Evolutionary conservation across 2,329 filamentous ascomycete genomes (phyloP), one percentile per base, ranked within the genome.

Genomic region (Xylariaceae sp.): DNA sequence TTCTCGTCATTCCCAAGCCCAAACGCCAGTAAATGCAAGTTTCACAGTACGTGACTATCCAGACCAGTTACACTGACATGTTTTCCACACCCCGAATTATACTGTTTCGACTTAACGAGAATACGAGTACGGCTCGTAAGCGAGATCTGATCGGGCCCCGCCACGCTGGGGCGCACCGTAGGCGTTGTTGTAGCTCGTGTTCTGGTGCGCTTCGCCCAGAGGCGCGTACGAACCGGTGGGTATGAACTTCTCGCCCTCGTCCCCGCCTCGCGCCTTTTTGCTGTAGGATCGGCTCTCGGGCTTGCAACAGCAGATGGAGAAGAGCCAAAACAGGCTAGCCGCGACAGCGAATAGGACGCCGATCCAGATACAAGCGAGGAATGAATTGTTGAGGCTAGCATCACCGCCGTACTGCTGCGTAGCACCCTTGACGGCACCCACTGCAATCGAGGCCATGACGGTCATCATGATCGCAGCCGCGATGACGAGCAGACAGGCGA

Each of bases 251-350:
- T 85, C 82, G 71, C 68, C 71, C 57, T 80, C 77, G 46, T 64
- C 65, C 50, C 65, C 60, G 45, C 67, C 47, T 53, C 64, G 59
- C 44, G 62, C 54, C 53, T 63, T 57, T 42, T 62, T 70, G 59
- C 60, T 51, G 61, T 71, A 65, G 45, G 67, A 59, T 60, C 71
- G 72, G 65, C 71, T 73, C 63, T 91, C 90, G 65, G 78, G 75
- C 54, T 83, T 86, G 81, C 93, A 96, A 85, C 93, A 98, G 88
- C 93, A 98, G 68, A 89, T 84, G 74, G 87, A 91, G 73, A 96
- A 85, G 70, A 93, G 78, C 93, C 95, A 98, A 88, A 98, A 97
- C 71, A 96, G 76, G 62, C 84, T 85, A 7, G 89, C 88, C 42
- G 74, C 90, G 32, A 95, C 71, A 59, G 89, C 88, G 71, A 96